A percentile compares a stretch with the other conserved stretches of the same genome.
These are phyloP conservation scores for Calamus simplicifolius DNA, from an alignment of 176 grass and related monocot species.

Conservation along the genomic window DNA sequence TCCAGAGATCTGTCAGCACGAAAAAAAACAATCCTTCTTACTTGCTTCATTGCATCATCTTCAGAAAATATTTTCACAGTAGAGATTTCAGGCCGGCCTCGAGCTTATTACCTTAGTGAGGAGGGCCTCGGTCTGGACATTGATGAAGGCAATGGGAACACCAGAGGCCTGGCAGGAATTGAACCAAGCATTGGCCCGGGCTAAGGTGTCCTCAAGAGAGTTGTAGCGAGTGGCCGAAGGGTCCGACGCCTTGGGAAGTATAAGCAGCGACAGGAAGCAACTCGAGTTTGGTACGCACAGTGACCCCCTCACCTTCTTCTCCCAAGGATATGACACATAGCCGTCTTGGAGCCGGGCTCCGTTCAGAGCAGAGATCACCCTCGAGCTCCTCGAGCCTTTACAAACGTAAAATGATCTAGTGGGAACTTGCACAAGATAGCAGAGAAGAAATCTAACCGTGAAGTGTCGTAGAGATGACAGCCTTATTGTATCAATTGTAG, in stretches of 20 bases:
- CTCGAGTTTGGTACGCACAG: constrained; percentile 36
- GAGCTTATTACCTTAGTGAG: constrained; percentile 65
- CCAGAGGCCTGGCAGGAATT: constrained; percentile 47
- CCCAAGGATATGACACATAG: constrained; percentile 71
- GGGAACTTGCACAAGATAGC: neutral
- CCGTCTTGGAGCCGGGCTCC: constrained; percentile 43
- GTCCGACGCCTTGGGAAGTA: constrained; percentile 61
- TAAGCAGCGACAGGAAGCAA: constrained; percentile 63
- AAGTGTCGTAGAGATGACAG: neutral
- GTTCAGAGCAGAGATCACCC: constrained; percentile 40
- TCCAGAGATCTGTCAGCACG: constrained; percentile 62
- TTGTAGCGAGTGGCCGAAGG: constrained; percentile 47
- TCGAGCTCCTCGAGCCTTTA: constrained; percentile 47
- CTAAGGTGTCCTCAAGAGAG: constrained; percentile 73
- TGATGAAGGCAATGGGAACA: constrained; percentile 53
- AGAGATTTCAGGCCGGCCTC: neutral
- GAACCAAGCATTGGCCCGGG: constrained; percentile 80
- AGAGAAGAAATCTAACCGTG: neutral
- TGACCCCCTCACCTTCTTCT: constrained; percentile 81
- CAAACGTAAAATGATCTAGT: neutral
- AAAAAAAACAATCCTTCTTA: neutral
- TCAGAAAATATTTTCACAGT: too few relatives aligned
- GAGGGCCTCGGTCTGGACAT: constrained; percentile 74
- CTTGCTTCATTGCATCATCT: too few relatives aligned
- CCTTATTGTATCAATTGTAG: neutral